Evolutionary conservation across 345 rosid genomes (phyloP), one percentile per base, ranked within the genome.

Genomic region (Chamaenerion angustifolium): DNA sequence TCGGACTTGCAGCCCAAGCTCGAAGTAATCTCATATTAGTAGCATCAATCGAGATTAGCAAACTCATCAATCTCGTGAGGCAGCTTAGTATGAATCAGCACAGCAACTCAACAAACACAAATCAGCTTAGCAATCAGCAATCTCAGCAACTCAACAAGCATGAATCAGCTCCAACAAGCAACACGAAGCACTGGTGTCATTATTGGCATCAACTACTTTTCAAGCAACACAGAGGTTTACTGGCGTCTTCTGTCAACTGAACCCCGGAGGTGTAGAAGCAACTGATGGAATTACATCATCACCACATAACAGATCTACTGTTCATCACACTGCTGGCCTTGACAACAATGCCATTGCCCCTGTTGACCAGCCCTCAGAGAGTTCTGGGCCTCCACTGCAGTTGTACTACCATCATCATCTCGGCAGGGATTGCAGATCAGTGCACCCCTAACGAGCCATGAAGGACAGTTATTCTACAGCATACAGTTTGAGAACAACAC

Each of bases 341-440:
- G 96, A 85, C 56, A 84, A 87, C 46, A 80, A 68, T 31, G 85
- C 95, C 16, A 77, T 88, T 56, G 92, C 85, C 59, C 96, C 92
- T 7, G 72, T 62, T 72, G 99, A 93, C 66, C 84, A 79, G 69
- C 78, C 81, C 16, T 58, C 74, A 8, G 60, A 76, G 70, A 73
- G 82, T 46, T 50, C 89, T 62, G 82, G 82, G 46, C 86, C 83
- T 52, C 68, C 79, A n/a, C 64, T 82, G 70, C 99, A 1, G 68
- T 93, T 60, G 11, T 93, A 18, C 67, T 88, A 16, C 83, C 96
- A 12, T 83, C 90, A 31, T 68, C 96, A 41, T 68, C 79, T 4
- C 90, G 96, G 63, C 99, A 93, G 58, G 99, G 96, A 60, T 69
- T 93, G 71, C 99, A 93, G 77, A 93, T 93, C 66, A 82, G 99